These are phyloP conservation scores for Pestalotiopsis sp. DNA, from an alignment of 2,329 filamentous ascomycete species.

Conservation along the genomic window DNA sequence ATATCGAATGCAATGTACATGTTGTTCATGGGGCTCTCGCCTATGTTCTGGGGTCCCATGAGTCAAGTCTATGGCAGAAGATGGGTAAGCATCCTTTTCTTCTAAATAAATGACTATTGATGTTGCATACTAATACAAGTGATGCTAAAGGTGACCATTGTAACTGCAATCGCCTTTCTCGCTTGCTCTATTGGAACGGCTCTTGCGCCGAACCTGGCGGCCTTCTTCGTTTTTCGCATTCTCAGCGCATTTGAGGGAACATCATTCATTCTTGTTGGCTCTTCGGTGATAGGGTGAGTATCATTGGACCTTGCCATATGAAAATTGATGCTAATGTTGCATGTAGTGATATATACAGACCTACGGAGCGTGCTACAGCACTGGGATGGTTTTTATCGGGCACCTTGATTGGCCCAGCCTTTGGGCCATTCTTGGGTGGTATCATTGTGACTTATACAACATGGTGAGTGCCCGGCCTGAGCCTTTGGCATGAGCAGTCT, in stretches of 20 bases:
- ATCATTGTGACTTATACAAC: constrained; percentile 75
- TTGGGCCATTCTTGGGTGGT: constrained; percentile 73
- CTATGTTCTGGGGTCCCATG: constrained; percentile 73
- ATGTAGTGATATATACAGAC: constrained; percentile 60
- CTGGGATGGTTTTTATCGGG: constrained; percentile 75
- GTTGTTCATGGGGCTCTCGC: constrained; percentile 71
- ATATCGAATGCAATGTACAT: constrained; percentile 73
- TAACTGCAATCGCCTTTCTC: constrained; percentile 66
- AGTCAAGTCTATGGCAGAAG: constrained; percentile 66
- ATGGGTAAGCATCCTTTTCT: constrained; percentile 43
- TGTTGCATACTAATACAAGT: constrained; percentile 13
- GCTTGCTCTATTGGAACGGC: constrained; percentile 73
- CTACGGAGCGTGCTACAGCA: constrained; percentile 71
- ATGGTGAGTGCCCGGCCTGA: constrained; percentile 41
- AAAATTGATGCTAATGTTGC: constrained; percentile 15
- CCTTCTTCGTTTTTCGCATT: constrained; percentile 75
- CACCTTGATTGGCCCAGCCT: constrained; percentile 71
- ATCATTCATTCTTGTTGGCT: constrained; percentile 72
- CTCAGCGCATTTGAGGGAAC: constrained; percentile 77
- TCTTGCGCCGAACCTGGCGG: constrained; percentile 68
- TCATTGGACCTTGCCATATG: constrained; percentile 23
- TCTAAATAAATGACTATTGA: not conserved
- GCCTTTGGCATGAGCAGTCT: not conserved
- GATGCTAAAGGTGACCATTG: constrained; percentile 52
- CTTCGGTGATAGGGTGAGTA: constrained; percentile 66